Conservation (phyloP, 306 rosid genomes). For the Cucumis melo region DNA sequence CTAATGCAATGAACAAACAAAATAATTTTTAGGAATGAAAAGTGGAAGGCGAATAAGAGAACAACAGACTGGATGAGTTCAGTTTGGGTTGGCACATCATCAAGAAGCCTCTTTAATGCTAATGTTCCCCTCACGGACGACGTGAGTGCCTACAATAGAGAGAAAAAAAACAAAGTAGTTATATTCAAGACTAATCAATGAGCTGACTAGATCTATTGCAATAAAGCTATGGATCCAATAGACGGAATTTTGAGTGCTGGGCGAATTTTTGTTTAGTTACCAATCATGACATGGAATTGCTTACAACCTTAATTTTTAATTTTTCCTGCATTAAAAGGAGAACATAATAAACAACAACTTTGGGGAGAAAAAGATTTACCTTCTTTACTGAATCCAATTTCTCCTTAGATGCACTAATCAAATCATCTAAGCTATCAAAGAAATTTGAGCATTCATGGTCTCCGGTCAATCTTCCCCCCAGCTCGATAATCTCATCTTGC, state of each 20-base stretch:
- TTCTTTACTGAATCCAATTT: constrained; percentile 37
- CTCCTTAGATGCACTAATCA: constrained; percentile 33
- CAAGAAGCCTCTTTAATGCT: constrained; percentile 48
- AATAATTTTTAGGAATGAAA: background rate
- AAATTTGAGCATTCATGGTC: constrained; percentile 26
- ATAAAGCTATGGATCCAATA: background rate
- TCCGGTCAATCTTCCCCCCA: constrained; percentile 37
- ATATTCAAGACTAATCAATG: background rate
- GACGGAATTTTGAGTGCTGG: background rate
- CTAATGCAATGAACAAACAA: background rate
- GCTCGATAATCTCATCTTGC: constrained; percentile 34
- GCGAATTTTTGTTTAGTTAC: background rate
- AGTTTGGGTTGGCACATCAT: constrained; percentile 59
- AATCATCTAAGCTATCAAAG: constrained; percentile 27
- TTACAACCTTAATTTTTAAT: background rate
- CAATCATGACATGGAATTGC: background rate
- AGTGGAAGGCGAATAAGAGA: background rate
- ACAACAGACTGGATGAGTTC: constrained; percentile 72
- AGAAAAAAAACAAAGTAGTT: background rate
- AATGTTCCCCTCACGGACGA: constrained; percentile 38
- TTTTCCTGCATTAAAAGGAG: background rate
- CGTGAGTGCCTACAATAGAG: constrained; percentile 49
- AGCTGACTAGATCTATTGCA: background rate
- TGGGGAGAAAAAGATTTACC: constrained; percentile 28
- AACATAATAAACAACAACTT: background rate